These are phyloP conservation scores for Schizophyllum commune DNA, from an alignment of 1,284 basidiomycete species.

Conservation along the genomic window DNA sequence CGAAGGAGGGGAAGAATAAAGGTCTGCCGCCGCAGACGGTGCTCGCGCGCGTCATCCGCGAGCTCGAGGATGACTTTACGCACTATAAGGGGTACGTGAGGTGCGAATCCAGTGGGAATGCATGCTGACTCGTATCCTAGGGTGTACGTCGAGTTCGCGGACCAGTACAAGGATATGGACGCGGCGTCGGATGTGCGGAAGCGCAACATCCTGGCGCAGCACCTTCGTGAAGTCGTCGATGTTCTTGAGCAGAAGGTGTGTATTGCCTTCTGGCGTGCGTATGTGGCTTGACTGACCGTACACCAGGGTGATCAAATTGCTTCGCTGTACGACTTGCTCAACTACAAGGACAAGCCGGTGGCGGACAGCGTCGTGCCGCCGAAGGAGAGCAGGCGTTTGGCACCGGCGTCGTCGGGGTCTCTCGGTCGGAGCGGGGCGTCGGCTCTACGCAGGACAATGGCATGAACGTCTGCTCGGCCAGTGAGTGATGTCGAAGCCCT, in stretches of 20 bases:
- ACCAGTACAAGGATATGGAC: constrained; percentile 85
- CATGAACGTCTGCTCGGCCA: neutral
- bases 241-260: constrained; percentile 78
- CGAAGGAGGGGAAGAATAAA: constrained; percentile 21
- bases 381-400: constrained; percentile 6
- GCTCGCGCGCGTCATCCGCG: constrained; percentile 67
- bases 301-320: constrained; percentile 82
- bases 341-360: constrained; percentile 61
- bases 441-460: neutral
- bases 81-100: constrained; percentile 77
- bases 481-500: no score
- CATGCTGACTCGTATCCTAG: constrained; percentile 31
- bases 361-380: constrained; percentile 25
- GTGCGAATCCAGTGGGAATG: neutral
- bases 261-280: neutral
- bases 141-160: constrained; percentile 81
- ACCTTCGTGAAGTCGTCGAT: constrained; percentile 85
- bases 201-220: constrained; percentile 75
- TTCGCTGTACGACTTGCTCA: constrained; percentile 71
- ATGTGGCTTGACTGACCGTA: neutral
- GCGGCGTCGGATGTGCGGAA: constrained; percentile 72
- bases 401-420: constrained; percentile 4
- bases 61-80: constrained; percentile 85
- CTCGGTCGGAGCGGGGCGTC: neutral
- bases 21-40: constrained; percentile 76